Evolutionary conservation across 2,329 filamentous ascomycete genomes (phyloP), one percentile per base, ranked within the genome.

Genomic region (Alternaria triticina): DNA sequence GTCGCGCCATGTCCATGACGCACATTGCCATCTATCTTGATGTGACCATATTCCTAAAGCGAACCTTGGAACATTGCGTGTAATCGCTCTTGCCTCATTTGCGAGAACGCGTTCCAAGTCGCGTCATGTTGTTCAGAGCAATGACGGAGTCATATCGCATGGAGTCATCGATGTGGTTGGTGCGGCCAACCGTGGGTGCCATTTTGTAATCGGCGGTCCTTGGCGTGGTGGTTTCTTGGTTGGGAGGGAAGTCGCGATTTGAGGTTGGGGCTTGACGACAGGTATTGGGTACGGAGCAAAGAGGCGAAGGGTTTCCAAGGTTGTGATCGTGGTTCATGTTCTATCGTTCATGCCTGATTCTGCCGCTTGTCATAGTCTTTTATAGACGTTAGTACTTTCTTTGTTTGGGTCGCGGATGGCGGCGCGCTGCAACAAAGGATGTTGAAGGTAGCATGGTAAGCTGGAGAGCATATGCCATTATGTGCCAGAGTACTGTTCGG

Each of bases 351-450:
- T 28, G 27, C 27, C 9, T 11, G 27, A 28, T 12, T n/a, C n/a
- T n/a, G n/a, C n/a, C n/a, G n/a, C n/a, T n/a, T n/a, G n/a, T n/a
- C 20, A 22, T 22, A 22, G 3, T 28, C 27, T 30, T 30, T 11
- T 2, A 33, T 15, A 33, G 1, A 33, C 4, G 13, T 15, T 3
- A 12, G 6, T 4, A 0, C 0, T 0, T 33, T n/a, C 36, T 40
- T 40, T 40, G 36, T 40, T 40, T 6, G 5, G 1, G 5, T 40
- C 1, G 36, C 36, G 6, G 36, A 17, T 11, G 5, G n/a, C 0
- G 0, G 0, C 6, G 36, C 36, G 9, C 36, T 40, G 17, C 9
- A 40, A 40, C 36, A 40, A 40, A 40, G 36, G n/a, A 40, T 40
- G 36, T 3, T 0, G 36, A 40, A 40, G 15, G 36, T 0, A 11